Percentiles rank a stretch among this genome's conserved stretches.
Conservation (phyloP, 2,329 filamentous ascomycete species). For the Colletotrichum sp. region DNA sequence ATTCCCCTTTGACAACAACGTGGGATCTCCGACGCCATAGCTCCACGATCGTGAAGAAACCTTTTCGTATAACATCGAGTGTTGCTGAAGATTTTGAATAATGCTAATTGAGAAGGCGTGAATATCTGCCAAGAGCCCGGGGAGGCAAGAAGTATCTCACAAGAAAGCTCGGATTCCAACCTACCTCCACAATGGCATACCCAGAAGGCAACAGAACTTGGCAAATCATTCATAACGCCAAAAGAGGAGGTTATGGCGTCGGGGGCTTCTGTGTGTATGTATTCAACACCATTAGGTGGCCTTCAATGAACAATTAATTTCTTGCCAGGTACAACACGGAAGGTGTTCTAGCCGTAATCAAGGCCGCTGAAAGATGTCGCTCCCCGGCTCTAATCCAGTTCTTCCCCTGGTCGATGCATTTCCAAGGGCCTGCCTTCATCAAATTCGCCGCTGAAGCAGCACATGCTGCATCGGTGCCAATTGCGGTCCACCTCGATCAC, state of each 20-base stretch:
- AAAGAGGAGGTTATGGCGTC: not conserved
- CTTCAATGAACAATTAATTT: not conserved
- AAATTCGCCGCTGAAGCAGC: not conserved
- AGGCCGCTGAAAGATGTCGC: not conserved
- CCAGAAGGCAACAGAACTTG: not conserved
- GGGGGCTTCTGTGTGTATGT: not conserved
- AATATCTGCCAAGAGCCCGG: not conserved
- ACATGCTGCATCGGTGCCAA: not conserved
- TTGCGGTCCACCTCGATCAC: not conserved
- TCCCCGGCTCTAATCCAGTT: not conserved
- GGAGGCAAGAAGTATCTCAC: too few relatives aligned
- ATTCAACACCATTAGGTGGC: not conserved
- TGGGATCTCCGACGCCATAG: not conserved
- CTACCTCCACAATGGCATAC: not conserved
- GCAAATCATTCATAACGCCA: not conserved
- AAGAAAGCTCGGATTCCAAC: not conserved
- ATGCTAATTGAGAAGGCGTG: not conserved
- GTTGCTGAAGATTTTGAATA: not conserved
- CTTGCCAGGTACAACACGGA: not conserved
- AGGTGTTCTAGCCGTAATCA: not conserved
- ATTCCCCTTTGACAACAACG: not conserved
- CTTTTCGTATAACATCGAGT: not conserved
- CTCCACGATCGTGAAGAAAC: not conserved
- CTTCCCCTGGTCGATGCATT: not conserved
- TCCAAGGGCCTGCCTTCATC: not conserved